Base-by-base conservation (phyloP, 2,329 filamentous ascomycete genomes). In the Xylaria sp. region DNA sequence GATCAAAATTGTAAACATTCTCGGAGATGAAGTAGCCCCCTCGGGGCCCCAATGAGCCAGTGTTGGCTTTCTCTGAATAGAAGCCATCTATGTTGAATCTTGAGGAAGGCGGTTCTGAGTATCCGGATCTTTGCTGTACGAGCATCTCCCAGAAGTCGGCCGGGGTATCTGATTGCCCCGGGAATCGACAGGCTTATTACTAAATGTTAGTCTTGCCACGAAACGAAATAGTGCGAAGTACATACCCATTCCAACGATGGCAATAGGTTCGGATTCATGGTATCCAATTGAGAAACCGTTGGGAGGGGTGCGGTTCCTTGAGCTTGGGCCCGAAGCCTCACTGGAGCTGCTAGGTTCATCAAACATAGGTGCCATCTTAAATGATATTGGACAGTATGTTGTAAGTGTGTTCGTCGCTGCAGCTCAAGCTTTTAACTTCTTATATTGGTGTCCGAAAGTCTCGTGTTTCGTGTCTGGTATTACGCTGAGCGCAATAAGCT, bases 171-270 rank as follows among this genome's bases (percentile, higher is more conserved):
- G 56, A 64, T 23, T 67, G 46, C 7, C 67, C 67, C 2, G 67
- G 67, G 20, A 65, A 69, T 0, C 66, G 62, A 44, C 66, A 69
- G 10, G 56, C 66, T 69, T 48, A 18, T 15, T 18, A 20, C 7
- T 48, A 18, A 12, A 15, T 57, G 57, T 66, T 62, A 69, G 50
- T 50, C 50, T 55, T 20, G 50, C 25, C 15, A 48, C 23, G 28
- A 61, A 28, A 56, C 1, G 12, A 44, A 12, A 59, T 9, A 13
- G 39, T 39, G 54, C 15, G 61, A 54, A 56, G 28, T 7, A 54
- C 57, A 13, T 58, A 69, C 66, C 66, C 66, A 69, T 69, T 57
- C 66, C 66, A n/a, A 69, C 62, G 31, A 69, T 66, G 31, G 66
- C 66, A 15, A 69, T 69, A n/a, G 66, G 66, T 23, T 69, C 66